phyloP scores from a whole-genome alignment of 441 rosid species.

The Populus hybrid region DNA sequence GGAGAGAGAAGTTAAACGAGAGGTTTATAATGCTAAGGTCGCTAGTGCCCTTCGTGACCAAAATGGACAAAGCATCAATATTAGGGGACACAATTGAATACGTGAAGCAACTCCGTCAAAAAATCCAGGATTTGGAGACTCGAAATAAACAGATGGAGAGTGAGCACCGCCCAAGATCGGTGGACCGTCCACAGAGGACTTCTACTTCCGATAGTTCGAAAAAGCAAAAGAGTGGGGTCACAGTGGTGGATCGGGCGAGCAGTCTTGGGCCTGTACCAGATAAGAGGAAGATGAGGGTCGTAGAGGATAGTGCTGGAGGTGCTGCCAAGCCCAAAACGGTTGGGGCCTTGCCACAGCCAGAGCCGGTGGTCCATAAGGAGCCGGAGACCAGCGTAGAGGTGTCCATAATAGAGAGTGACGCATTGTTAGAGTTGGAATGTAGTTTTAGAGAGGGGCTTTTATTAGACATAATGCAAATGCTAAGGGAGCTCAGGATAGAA shows the following conservation, averaged over 20 bases:
- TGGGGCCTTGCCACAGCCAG: constrained; percentile 2
- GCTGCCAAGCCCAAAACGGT: constrained; percentile 16
- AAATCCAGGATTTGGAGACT: constrained; percentile 68
- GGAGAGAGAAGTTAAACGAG: constrained; percentile 90
- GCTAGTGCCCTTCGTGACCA: constrained; percentile 85
- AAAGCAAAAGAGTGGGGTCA: constrained; percentile 41
- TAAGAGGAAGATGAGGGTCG: constrained; percentile 52
- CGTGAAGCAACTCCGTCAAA: constrained; percentile 73
- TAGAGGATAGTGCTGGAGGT: constrained; percentile 31
- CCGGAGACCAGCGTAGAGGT: constrained; percentile 55
- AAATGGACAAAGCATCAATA: constrained; percentile 95
- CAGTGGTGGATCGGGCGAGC: constrained; percentile 22
- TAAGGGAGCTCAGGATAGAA: constrained; percentile 65
- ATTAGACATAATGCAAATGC: constrained; percentile 67
- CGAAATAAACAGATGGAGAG: constrained; percentile 46
- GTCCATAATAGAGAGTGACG: constrained; percentile 84
- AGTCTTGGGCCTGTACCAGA: constrained; percentile 22
- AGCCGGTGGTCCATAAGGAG: neutral
- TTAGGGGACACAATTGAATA: constrained; percentile 91
- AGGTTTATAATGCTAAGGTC: constrained; percentile 72
- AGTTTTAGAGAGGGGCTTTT: constrained; percentile 65
- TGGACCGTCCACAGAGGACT: constrained; percentile 30
- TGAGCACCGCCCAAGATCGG: constrained; percentile 30
- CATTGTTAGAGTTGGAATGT: constrained; percentile 73
- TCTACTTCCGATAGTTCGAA: constrained; percentile 22